Evolutionary conservation across 257 asterid genomes (phyloP), one percentile per base, ranked within the genome.

Genomic region (Marsdenia floribunda): DNA sequence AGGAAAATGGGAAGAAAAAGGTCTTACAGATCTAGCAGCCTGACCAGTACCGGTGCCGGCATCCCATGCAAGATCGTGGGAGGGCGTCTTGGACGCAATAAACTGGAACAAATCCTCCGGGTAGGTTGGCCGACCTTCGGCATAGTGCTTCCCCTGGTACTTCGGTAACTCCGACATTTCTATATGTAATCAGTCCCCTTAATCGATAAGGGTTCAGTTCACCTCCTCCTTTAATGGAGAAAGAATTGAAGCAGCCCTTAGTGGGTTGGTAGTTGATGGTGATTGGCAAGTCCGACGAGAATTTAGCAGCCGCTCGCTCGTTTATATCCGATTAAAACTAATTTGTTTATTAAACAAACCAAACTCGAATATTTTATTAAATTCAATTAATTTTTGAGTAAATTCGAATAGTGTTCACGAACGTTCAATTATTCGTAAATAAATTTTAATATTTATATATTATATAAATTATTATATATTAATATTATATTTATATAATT

Each of bases 11-110:
- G 12, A 46, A 57, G 68, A n/a, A 19, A 44, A 46, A 54, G 64
- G 58, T n/a, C 85, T 67, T 35, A 90, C 96, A 21, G 90, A 75
- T 24, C 2, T 58, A 12, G 96, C 93, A 50, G 97, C 96, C 79
- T 91, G 97, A 83, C 97, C 93, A 67, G 47, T 84, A 19, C 96
- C 97, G 4, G 96, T 89, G 82, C 97, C 96, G 4, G 83, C 97
- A 61, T 91, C 97, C 97, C 93, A 91, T 0, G 75, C 91, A 61
- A 86, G 88, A 71, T 88, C 82, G 42, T 85, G 95, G 26, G 64
- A 76, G 15, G 85, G 89, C 11, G 93, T 89, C 44, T 81, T 80
- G 61, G 93, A 87, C 5, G 90, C 89, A 52, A 90, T 86, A 82
- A 90, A 89, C 53, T 79, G 46, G 83, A 90, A 87, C 79, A 89